Base-by-base conservation (phyloP, 2,329 filamentous ascomycete genomes). In the Sphaerostilbella broomeana region DNA sequence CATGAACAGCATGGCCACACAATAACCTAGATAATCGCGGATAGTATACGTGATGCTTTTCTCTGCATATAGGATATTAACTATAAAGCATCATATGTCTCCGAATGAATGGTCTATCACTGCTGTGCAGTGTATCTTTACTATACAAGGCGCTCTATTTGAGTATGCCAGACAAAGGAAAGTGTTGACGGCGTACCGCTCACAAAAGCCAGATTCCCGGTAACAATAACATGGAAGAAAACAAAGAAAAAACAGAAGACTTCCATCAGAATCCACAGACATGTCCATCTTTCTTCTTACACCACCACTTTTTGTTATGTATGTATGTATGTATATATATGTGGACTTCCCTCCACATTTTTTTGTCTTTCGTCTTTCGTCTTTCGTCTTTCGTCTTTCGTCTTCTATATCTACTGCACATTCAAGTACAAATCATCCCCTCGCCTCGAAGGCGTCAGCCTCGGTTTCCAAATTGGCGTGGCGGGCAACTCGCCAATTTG, bases 381-480 rank as follows among this genome's bases (percentile, higher is more conserved):
- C 10, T 30, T 30, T 31, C 22, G 10, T 16, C n/a, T 24, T 30
- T 17, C 13, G n/a, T 17, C 20, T 21, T 26, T 26, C 21, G 3
- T 25, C 9, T 12, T 26, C 11, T 19, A 16, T 38, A 20, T 37
- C 22, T 30, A 77, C 44, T 69, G 66, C 45, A 79, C 73, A 47
- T 72, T 72, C 49, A 79, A 52, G 47, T 73, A 81, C 43, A 86
- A 53, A 54, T 85, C 79, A 18, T 81, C 75, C 0, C 82, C 81
- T 34, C 77, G 69, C 44, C 79, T 64, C 41, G 77, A 79, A 3
- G 82, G 82, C 31, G 81, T 86, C 50, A 86, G 52, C 48, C 70
- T 73, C 3, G 80, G 80, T 48, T 78, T 36, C 58, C 58, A 62
- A 17, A 48, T 43, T 15, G 54, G 49, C 17, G 55, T 51, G 6